A percentile compares a stretch with the other conserved stretches of the same genome.
Evolutionary conservation across 306 rosid species (phyloP).

Genomic region (Citrullus amarus): DNA sequence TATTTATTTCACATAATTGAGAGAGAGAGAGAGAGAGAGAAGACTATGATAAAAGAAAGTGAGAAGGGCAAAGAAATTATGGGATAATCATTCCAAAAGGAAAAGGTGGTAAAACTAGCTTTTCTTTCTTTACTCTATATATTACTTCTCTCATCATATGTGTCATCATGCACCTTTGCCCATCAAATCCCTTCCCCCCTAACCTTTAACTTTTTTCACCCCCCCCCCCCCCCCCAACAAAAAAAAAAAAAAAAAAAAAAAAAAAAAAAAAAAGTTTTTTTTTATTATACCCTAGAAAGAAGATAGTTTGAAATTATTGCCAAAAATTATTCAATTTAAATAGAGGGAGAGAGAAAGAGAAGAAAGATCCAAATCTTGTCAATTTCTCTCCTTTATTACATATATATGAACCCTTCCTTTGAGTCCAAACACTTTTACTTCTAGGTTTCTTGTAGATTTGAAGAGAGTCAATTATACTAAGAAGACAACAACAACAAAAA

Average conservation of each 20-base stretch:
- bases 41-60: slow-evolving; percentile 7
- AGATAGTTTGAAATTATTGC: slow-evolving; percentile 16
- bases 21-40: background rate
- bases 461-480: slow-evolving; percentile 2
- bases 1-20: background rate
- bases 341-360: slow-evolving; percentile 20
- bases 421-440: slow-evolving; percentile 10
- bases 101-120: slow-evolving; percentile 39
- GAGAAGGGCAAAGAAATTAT: slow-evolving; percentile 53
- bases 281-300: slow-evolving; percentile 51
- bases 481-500: background rate
- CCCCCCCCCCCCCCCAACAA: too few species aligned
- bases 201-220: slow-evolving; percentile 37
- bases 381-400: background rate
- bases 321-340: background rate
- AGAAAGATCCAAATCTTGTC: slow-evolving; percentile 14
- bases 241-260: too few species aligned
- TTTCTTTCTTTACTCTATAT: slow-evolving; percentile 16
- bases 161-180: slow-evolving; percentile 68
- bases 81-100: slow-evolving; percentile 76
- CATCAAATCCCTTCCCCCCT: slow-evolving; percentile 11
- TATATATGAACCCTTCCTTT: background rate
- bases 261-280: background rate
- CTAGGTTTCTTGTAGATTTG: slow-evolving; percentile 24
- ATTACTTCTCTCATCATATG: slow-evolving; percentile 52